Percentiles rank a stretch among this genome's conserved stretches.
Conservation (phyloP, 2,329 filamentous ascomycete genomes). For the Phialophora macrospora region DNA sequence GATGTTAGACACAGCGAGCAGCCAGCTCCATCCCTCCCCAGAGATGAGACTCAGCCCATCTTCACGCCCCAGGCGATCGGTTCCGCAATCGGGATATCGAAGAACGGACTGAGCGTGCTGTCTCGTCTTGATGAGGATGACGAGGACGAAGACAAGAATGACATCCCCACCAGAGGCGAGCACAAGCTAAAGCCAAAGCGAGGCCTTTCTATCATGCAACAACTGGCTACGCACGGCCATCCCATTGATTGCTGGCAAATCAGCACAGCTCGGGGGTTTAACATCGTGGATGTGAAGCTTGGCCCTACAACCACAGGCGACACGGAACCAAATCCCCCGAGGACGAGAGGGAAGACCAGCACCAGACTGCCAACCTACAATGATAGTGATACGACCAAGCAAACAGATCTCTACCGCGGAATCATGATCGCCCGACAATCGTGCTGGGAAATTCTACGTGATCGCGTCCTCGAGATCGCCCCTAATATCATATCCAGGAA, state of each 20-base stretch:
- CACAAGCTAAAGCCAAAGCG: neutral
- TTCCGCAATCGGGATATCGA: slow-evolving; percentile 47
- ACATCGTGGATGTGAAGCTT: slow-evolving; percentile 41
- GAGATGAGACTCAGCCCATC: slow-evolving; percentile 9
- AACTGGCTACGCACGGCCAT: slow-evolving; percentile 46
- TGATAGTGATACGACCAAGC: neutral
- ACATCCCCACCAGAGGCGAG: neutral
- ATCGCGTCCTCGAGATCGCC: slow-evolving; percentile 43
- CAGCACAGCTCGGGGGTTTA: slow-evolving; percentile 45
- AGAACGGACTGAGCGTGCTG: slow-evolving; percentile 49
- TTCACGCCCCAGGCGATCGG: slow-evolving; percentile 48
- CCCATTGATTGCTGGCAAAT: slow-evolving; percentile 43
- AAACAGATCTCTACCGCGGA: slow-evolving; percentile 39
- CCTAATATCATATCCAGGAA: slow-evolving; percentile 43
- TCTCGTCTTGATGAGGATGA: slow-evolving; percentile 45
- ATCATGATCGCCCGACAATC: slow-evolving; percentile 48
- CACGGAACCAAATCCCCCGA: neutral
- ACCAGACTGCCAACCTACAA: too few relatives aligned
- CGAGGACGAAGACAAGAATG: slow-evolving; percentile 12
- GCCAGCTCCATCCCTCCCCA: neutral
- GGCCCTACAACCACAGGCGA: slow-evolving; percentile 9
- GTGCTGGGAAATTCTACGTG: slow-evolving; percentile 47
- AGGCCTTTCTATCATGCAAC: slow-evolving; percentile 39
- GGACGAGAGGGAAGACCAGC: neutral
- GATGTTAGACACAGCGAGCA: neutral